phyloP scores from a whole-genome alignment of 345 rosid genomes.

The Ailanthus altissimus region DNA sequence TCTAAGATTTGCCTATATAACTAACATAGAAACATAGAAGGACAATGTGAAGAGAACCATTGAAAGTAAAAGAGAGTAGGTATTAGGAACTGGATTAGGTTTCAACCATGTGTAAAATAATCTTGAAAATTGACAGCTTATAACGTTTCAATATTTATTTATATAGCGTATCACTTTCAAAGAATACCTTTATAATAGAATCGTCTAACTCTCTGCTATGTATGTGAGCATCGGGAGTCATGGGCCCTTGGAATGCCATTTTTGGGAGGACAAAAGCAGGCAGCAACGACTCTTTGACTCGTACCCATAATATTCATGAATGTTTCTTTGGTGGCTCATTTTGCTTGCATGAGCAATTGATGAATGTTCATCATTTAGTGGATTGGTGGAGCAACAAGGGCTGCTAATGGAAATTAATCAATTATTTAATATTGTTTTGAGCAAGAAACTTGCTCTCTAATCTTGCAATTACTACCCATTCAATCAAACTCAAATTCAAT shows the following conservation, averaged over 20 bases:
- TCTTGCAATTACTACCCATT: background rate
- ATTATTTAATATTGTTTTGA: background rate
- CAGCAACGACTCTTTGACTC: background rate
- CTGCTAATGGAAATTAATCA: background rate
- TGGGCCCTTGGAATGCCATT: background rate
- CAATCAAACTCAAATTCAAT: background rate
- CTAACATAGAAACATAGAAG: no score
- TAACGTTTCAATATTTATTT: no score
- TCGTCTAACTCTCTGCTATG: no score
- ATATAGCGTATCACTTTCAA: no score
- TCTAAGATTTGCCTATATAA: no score
- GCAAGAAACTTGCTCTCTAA: background rate
- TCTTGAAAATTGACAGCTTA: no score
- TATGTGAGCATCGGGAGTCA: background rate
- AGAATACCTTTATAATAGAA: no score
- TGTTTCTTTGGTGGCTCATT: background rate
- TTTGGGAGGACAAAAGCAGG: background rate
- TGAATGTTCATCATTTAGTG: background rate
- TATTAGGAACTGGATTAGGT: no score
- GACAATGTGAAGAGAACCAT: no score
- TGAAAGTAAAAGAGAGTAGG: no score
- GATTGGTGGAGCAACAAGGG: background rate
- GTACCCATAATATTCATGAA: background rate
- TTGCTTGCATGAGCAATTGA: background rate
- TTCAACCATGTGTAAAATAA: no score